Conservation (phyloP, 169 alveolate genomes). For the Plasmodium cynomolgi region DNA sequence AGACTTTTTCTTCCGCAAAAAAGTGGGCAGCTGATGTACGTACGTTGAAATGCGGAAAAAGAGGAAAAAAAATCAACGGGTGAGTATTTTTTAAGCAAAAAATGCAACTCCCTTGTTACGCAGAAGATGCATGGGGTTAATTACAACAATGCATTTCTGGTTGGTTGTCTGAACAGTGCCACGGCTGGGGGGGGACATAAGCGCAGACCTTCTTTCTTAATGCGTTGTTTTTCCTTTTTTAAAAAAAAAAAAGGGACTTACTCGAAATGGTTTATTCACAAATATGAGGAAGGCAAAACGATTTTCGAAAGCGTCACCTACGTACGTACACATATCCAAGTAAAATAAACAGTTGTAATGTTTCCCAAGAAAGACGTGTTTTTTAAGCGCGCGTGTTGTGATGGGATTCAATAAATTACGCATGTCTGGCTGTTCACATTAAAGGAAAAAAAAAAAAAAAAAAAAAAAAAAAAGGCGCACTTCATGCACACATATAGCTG, state of each 20-base stretch:
- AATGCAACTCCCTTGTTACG: background rate
- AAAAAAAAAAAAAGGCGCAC: background rate
- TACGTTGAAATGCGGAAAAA: background rate
- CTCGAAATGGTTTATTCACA: background rate
- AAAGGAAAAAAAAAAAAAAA: background rate
- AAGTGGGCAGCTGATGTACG: background rate
- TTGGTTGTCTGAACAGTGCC: background rate
- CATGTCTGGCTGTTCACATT: background rate
- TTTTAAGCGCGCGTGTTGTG: background rate
- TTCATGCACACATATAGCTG: background rate
- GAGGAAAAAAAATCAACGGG: background rate
- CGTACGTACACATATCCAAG: background rate
- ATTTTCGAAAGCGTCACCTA: background rate
- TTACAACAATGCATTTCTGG: background rate
- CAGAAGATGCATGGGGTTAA: background rate
- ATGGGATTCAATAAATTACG: background rate
- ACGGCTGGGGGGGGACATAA: background rate
- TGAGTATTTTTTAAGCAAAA: background rate
- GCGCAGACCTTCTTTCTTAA: background rate
- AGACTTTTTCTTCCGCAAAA: background rate
- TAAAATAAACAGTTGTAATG: background rate
- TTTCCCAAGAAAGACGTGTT: background rate
- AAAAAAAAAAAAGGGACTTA: background rate
- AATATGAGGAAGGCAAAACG: background rate
- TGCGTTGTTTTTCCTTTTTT: conserved; percentile 5